Evolutionary conservation across 371 early-diverging fungal genomes (phyloP).

Genomic region (Phascolomyces articulosus): DNA sequence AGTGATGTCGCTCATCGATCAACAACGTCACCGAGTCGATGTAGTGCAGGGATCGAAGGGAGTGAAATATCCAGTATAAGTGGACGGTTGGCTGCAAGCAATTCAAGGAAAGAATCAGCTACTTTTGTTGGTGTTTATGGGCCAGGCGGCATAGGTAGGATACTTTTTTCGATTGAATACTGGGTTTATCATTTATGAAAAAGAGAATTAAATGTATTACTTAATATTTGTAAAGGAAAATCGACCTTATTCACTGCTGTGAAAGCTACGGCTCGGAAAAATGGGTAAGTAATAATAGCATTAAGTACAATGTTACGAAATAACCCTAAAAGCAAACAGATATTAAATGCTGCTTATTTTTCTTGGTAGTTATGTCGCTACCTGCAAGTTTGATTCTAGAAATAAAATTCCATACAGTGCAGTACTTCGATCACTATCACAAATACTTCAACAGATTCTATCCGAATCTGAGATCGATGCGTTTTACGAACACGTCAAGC

Average conservation of each 20-base stretch:
- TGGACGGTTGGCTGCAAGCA: constrained; percentile 11
- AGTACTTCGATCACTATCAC: constrained; percentile 43
- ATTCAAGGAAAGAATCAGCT: constrained; percentile 21
- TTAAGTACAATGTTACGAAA: neutral
- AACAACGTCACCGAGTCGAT: constrained; percentile 33
- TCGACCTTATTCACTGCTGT: constrained; percentile 43
- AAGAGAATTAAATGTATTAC: too few relatives aligned
- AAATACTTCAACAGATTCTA: constrained; percentile 44
- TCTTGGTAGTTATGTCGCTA: constrained; percentile 48
- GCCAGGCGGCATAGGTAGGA: constrained; percentile 37
- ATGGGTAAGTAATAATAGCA: constrained; percentile 26
- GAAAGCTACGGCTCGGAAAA: constrained; percentile 38
- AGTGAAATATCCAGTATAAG: constrained; percentile 31
- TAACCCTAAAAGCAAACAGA: too few relatives aligned
- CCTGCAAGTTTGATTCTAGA: constrained; percentile 40
- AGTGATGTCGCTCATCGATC: constrained; percentile 14
- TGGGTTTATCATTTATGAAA: too few relatives aligned
- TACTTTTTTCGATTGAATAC: neutral
- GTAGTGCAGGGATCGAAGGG: constrained; percentile 22
- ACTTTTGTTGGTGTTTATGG: constrained; percentile 37
- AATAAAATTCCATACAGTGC: constrained; percentile 44
- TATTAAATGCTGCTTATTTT: too few relatives aligned
- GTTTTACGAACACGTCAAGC: constrained; percentile 37
- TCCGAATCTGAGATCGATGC: constrained; percentile 40
- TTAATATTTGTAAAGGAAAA: constrained; percentile 32